These are phyloP conservation scores for Barbatosphaeria neglecta DNA, from an alignment of 495 filamentous ascomycete genomes.

Conservation along the genomic window DNA sequence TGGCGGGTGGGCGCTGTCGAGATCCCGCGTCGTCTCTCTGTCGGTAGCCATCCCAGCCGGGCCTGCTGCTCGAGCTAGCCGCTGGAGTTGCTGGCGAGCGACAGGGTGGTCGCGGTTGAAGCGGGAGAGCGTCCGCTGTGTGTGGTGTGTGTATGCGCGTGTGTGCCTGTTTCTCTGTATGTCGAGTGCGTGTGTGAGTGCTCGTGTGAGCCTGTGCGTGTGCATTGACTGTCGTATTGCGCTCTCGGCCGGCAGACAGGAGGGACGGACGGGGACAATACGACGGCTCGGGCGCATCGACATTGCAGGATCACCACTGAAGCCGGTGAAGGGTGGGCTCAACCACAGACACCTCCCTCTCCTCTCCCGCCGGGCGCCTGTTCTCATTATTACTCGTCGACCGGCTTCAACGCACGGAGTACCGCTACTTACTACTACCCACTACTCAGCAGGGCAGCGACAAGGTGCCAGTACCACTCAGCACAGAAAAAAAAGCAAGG, in stretches of 20 bases:
- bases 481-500: no score
- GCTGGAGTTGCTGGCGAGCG: no score
- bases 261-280: neutral
- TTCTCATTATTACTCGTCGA: neutral
- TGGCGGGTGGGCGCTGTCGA: neutral
- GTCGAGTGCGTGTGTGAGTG: neutral
- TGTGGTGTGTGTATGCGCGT: neutral
- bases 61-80: neutral
- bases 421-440: neutral
- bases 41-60: no score
- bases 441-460: neutral
- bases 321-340: neutral
- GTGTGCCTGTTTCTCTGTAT: neutral
- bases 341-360: neutral
- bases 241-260: neutral
- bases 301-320: neutral
- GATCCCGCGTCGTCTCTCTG: neutral
- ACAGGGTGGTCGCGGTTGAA: no score
- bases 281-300: no score
- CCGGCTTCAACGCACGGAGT: neutral
- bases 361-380: neutral
- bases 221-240: neutral
- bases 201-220: no score
- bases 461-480: no score
- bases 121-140: neutral